Base-by-base conservation (phyloP, 257 asterid species). In the Scutellaria barbata region DNA sequence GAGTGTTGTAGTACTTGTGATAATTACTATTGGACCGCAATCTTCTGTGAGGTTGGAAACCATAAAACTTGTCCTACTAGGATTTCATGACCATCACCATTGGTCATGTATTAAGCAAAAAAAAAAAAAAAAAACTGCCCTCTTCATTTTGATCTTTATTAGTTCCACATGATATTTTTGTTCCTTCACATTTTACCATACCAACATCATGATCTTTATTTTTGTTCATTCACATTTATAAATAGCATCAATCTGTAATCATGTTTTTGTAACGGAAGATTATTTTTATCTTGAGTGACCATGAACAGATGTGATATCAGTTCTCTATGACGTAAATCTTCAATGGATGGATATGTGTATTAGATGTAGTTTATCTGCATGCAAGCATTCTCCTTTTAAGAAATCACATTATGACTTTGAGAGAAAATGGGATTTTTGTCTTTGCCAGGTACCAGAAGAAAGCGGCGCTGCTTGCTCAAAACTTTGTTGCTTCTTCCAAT, bases 361-460 rank as follows among this genome's bases (percentile, higher is more conserved):
- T 35, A 12, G 35, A 48, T 10, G n/a, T 12, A 4, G 59, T 47
- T 18, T 75, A 62, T 46, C 35, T 45, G 16, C 66, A 63, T 33
- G 20, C 33, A 56, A 37, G 5, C 30, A n/a, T 11, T 13, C n/a
- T 17, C 0, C 4, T 43, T 62, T 1, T 22, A 25, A 33, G 42
- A 68, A 61, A 25, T 46, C 61, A 60, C 16, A 14, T 58, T 77
- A 17, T 62, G 63, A 46, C 58, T 16, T 60, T 3, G 51, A 57
- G 46, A 16, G 63, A 58, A 30, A 55, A 22, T 16, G 48, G 37
- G 5, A 37, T 33, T 72, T 54, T 69, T 67, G 12, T 50, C 64
- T 71, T 59, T 66, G 61, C 42, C 55, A 85, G 90, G 83, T 82
- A 80, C 75, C 88, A 74, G 81, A 84, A 79, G 81, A 84, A 81